phyloP scores from a whole-genome alignment of 352 stramenopile species.

The Chrysophaeum taylorii region DNA sequence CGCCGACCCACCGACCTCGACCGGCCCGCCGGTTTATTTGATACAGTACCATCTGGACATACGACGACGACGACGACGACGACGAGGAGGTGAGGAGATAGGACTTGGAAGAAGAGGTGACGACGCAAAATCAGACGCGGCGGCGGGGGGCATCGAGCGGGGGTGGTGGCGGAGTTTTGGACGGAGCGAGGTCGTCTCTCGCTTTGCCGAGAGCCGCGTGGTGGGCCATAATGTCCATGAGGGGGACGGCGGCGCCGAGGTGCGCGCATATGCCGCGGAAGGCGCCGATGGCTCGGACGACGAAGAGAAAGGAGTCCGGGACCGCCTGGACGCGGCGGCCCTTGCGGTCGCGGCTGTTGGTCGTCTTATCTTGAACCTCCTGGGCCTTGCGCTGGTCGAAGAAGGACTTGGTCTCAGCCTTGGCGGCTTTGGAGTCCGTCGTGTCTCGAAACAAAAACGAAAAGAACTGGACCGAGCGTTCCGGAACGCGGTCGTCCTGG shows the following conservation, averaged over 20 bases:
- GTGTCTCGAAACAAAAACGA: neutral
- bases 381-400: neutral
- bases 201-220: neutral
- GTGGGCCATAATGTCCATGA: conserved; percentile 3
- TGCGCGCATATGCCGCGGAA: neutral
- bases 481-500: conserved; percentile 1
- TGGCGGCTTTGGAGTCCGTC: neutral
- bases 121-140: too few species aligned
- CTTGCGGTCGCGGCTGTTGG: neutral
- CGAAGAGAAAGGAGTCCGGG: conserved; percentile 11
- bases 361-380: neutral
- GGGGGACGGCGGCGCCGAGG: neutral
- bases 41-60: too few species aligned
- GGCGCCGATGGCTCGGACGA: neutral
- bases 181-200: neutral
- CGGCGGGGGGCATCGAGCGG: too few species aligned
- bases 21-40: too few species aligned
- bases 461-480: conserved; percentile 1
- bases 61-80: too few species aligned
- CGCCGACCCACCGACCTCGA: too few species aligned
- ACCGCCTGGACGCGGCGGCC: neutral
- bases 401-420: neutral
- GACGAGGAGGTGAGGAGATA: too few species aligned
- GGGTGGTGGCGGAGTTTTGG: too few species aligned
- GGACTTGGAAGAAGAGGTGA: too few species aligned